Base-by-base conservation (phyloP, 169 alveolate species). In the Plasmodium ovale region DNA sequence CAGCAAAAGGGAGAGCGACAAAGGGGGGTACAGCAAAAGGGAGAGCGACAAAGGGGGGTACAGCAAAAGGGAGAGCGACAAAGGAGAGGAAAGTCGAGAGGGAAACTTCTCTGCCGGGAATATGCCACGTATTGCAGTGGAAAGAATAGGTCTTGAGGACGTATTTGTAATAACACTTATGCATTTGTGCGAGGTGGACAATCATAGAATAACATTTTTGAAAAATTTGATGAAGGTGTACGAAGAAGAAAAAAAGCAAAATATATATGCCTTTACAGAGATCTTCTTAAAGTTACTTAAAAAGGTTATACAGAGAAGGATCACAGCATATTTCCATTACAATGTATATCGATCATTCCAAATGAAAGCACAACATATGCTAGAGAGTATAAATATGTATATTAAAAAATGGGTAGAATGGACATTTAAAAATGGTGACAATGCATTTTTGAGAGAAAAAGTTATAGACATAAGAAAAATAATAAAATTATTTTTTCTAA, bases 201-300 rank as follows among this genome's bases (percentile, higher is more conserved):
- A 54, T 53, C 29, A 77, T 51, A 77, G 47, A 7, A 35, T 67
- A 14, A 60, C 10, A 23, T 77, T 77, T 25, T 27, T 77, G 6
- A 51, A 25, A 6, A 71, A 82, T 42, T 58, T 82, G 4, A 31
- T 82, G 29, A 65, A 29, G 14, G 9, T 82, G 10, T 82, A 82
- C 31, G 90, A 82, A 31, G 84, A 79, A 27, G 89, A 79, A 51
- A 79, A 79, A 65, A 82, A 31, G 31, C 64, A 82, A 67, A 65
- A 82, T 53, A 53, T 82, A 4, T 82, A 65, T 56, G 10, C 23
- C 6, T 65, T 27, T 39, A 82, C 90, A 14, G 82, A 67, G 37
- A 44, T 25, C 7, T 49, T 82, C 19, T 27, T 82, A 64, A 82
- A 65, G 44, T 33, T 82, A 51, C 65, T 82, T 82, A 56, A 82